Evolutionary conservation across 345 rosid species (phyloP).

Genomic region (Trapa bicornis): DNA sequence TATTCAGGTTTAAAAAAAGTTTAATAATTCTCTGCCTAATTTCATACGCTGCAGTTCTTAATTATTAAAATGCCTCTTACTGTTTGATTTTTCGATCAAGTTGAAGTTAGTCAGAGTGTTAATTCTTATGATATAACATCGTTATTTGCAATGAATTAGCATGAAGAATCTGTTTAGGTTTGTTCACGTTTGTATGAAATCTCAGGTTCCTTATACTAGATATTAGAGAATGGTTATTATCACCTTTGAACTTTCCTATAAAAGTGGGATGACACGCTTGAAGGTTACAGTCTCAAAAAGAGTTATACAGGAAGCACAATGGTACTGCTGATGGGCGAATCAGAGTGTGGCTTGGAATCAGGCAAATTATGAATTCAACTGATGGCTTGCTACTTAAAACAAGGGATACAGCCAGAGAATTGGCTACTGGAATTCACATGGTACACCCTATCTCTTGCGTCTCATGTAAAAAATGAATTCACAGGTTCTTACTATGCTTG

Average conservation of each 20-base stretch:
- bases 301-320: conserved; percentile 44
- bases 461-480: neutral
- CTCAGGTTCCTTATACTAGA: neutral
- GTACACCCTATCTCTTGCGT: conserved; percentile 14
- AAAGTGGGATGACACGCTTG: conserved; percentile 8
- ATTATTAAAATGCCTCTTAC: neutral
- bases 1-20: conserved; percentile 30
- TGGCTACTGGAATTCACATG: conserved; percentile 66
- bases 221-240: neutral
- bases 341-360: conserved; percentile 55
- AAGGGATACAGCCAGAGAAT: conserved; percentile 40
- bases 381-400: conserved; percentile 46
- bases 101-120: neutral
- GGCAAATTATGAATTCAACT: conserved; percentile 58
- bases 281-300: conserved; percentile 44
- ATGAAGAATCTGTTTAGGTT: neutral
- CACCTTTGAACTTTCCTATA: neutral
- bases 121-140: neutral
- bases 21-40: neutral
- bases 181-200: neutral
- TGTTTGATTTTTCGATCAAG: neutral
- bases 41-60: neutral
- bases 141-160: neutral
- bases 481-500: neutral
- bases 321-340: conserved; percentile 58